These are phyloP conservation scores for Paramecium primaurelia DNA, from an alignment of 73 alveolate genomes.

Conservation along the genomic window DNA sequence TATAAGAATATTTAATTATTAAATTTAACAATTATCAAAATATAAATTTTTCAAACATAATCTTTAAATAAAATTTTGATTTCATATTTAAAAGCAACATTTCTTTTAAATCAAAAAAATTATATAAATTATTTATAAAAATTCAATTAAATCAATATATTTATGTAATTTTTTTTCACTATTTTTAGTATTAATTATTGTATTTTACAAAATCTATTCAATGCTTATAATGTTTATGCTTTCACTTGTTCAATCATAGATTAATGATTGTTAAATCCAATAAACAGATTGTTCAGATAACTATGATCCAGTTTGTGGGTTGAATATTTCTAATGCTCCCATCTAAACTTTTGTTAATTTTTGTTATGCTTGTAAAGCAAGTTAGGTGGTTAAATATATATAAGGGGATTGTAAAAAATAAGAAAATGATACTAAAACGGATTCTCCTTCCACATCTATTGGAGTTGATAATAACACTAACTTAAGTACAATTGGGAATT, in stretches of 20 bases:
- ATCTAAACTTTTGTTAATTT: neutral
- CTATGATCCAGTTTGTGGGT: conserved; percentile 31
- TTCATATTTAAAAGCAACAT: neutral
- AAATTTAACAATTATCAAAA: too few relatives aligned
- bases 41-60: too few relatives aligned
- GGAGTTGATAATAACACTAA: neutral
- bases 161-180: neutral
- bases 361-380: conserved; percentile 26
- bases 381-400: neutral
- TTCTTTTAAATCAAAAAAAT: neutral
- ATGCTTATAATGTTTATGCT: neutral
- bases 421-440: neutral
- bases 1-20: too few relatives aligned
- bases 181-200: neutral
- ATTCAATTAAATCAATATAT: neutral
- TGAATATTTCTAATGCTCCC: neutral
- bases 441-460: neutral
- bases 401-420: neutral
- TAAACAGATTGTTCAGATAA: neutral
- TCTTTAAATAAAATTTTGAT: neutral
- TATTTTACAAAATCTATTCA: neutral
- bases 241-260: neutral
- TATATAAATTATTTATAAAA: neutral
- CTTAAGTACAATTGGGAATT: neutral
- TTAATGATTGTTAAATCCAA: neutral